Conservation (phyloP, 148 eudicot species). For the Diospyros kaki region DNA sequence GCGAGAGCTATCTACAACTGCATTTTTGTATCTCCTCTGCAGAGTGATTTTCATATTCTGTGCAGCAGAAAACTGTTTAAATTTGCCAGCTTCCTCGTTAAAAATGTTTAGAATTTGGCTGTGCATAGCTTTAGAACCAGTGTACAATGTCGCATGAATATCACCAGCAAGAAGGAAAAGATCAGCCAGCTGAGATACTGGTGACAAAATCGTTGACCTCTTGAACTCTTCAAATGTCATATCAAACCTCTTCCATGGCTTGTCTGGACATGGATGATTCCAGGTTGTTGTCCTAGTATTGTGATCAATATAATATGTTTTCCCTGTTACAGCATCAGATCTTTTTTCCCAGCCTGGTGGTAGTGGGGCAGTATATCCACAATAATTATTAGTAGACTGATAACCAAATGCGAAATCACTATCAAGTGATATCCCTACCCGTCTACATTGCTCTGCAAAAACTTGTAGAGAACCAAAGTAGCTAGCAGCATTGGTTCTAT, state of each 20-base stretch:
- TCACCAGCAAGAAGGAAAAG: constrained; percentile 88
- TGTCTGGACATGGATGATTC: constrained; percentile 99
- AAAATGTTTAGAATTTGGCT: constrained; percentile 96
- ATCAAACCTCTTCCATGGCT: constrained; percentile 99
- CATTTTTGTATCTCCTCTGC: constrained; percentile 91
- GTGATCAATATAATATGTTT: constrained; percentile 90
- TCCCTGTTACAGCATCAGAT: constrained; percentile 94
- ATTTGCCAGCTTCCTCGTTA: constrained; percentile 85
- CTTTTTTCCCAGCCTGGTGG: constrained; percentile 99
- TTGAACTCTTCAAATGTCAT: constrained; percentile 95
- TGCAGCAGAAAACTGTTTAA: constrained; percentile 96
- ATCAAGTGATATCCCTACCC: constrained; percentile 92
- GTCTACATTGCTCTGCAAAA: constrained; percentile 92
- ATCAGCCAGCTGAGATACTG: constrained; percentile 80
- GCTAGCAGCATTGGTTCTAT: constrained; percentile 98
- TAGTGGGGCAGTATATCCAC: constrained; percentile 87
- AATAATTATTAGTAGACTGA: constrained; percentile 54
- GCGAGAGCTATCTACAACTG: constrained; percentile 89
- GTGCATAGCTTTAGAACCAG: constrained; percentile 99
- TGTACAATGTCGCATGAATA: constrained; percentile 93
- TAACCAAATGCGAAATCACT: constrained; percentile 78
- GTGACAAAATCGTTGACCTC: constrained; percentile 87
- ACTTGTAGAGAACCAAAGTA: constrained; percentile 93
- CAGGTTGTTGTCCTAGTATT: constrained; percentile 96
- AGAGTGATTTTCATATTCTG: constrained; percentile 89